Base-by-base conservation (phyloP, 495 filamentous ascomycete species). In the Glutinoglossum americanum region DNA sequence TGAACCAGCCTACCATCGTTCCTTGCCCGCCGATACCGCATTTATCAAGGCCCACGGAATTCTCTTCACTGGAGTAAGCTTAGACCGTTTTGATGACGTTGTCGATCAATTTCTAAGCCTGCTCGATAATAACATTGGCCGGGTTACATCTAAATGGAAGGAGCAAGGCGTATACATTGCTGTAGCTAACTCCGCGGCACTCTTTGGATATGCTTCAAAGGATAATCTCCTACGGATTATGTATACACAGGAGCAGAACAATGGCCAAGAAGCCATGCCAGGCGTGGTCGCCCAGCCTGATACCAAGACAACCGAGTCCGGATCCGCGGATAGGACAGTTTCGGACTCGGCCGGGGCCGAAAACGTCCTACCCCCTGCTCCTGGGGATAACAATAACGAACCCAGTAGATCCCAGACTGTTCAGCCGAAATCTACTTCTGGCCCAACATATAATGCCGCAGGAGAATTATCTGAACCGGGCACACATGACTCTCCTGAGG, bases 21-120 rank as follows among this genome's bases (percentile, higher is more conserved):
- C 69, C 5, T 32, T 61, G 21, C 64, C 73, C 23, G 60, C 72
- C 13, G 73, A 76, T 26, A 69, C 75, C 0, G 66, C 71, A 0
- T 83, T 85, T 60, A 78, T 88, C 27, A 77, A 73, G 54, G 72
- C 77, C 3, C 82, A 89, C 61, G 81, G 73, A 5, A 68, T 81
- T 44, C 67, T 90, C 17, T 89, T 89, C 62, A 78, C 71, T 15
- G 70, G 75, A 28, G 72, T 74, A 19, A 61, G 72, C 1, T 54
- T 68, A 1, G 71, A 78, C 0, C 64, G 65, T 8, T 78, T 85
- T 48, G 63, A 74, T 1, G 45, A 64, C 0, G 65, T 72, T 0
- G 68, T 75, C 10, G 62, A 71, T 0, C 68, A 73, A 3, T 87
- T 85, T 49, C 62, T 76, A 8, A 70, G 61, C 41, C 58, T 66